These are phyloP conservation scores for Xylaria venustula DNA, from an alignment of 495 filamentous ascomycete species.

Conservation along the genomic window DNA sequence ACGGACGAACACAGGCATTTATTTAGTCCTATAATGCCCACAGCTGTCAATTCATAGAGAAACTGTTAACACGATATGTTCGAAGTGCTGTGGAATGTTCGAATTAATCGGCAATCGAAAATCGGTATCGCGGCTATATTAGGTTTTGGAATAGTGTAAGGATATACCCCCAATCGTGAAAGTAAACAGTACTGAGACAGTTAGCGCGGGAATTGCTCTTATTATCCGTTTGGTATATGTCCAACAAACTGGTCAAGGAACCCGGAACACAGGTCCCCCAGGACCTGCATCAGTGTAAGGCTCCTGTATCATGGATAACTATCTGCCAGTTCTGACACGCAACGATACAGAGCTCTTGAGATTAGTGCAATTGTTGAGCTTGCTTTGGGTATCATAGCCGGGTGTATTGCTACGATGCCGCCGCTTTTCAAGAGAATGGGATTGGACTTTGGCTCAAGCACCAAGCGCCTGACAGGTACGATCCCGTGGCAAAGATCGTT, in stretches of 20 bases:
- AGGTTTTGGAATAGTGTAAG: constrained; percentile 35
- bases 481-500: constrained; percentile 12
- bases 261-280: too few relatives aligned
- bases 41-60: background rate
- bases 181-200: constrained; percentile 4
- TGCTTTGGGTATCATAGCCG: constrained; percentile 41
- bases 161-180: background rate
- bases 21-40: background rate
- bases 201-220: constrained; percentile 39
- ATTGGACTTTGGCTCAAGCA: background rate
- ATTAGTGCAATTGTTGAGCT: constrained; percentile 41
- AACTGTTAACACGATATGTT: background rate
- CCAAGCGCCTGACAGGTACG: background rate
- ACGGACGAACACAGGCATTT: too few relatives aligned
- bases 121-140: constrained; percentile 33
- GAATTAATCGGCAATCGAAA: constrained; percentile 36
- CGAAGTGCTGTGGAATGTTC: constrained; percentile 37
- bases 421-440: constrained; percentile 34
- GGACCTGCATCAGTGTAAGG: constrained; percentile 24
- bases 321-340: background rate
- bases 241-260: constrained; percentile 23
- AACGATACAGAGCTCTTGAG: constrained; percentile 23
- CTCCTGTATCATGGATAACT: too few relatives aligned
- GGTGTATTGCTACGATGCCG: constrained; percentile 40
- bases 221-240: constrained; percentile 41